Evolutionary conservation across 208 protist genomes (phyloP), one percentile per base, ranked within the genome.

Genomic region (Willaertia magna): DNA sequence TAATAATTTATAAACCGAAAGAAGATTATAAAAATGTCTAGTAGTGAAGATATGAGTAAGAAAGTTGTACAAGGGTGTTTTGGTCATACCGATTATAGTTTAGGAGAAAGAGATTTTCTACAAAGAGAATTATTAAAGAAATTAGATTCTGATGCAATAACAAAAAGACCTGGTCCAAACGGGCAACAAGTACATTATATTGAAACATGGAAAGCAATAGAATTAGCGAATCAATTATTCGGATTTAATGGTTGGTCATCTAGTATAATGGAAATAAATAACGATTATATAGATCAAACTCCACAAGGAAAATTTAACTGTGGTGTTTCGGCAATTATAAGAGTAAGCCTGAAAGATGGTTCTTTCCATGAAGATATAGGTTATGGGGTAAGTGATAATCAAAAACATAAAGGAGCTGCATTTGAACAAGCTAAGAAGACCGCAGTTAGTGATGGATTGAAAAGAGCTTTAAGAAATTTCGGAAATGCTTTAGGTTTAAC

Each of bases 221-320:
- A 92, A 76, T 47, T 92, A 2, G 90, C 91, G 20, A 92, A 92
- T 76, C 74, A 79, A 61, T 87, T 90, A 44, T 92, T 93, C 86
- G 89, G 90, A 55, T 93, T 92, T 48, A 92, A 92, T 83, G 91
- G 91, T 18, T 93, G 91, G 91, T 89, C 86, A 51, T 92, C 86
- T 59, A 51, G 48, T 20, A 85, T 93, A 12, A 86, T 90, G 14
- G 87, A 90, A 7, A 67, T 92, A 18, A 86, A 30, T 12, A 42
- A 59, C 14, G 91, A 93, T 76, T 93, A 85, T 74, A 85, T 92
- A 6, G 88, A 89, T 11, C 46, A 86, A 81, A 78, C 61, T 4
- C 39, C 40, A 48, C 79, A 86, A 46, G 88, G 88, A 22, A 47
- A 81, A 74, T 88, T 86, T n/a, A 87, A 61, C 0, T 67, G 81